phyloP scores from a whole-genome alignment of 805 yeast genomes.

The Candida gorgasii region DNA sequence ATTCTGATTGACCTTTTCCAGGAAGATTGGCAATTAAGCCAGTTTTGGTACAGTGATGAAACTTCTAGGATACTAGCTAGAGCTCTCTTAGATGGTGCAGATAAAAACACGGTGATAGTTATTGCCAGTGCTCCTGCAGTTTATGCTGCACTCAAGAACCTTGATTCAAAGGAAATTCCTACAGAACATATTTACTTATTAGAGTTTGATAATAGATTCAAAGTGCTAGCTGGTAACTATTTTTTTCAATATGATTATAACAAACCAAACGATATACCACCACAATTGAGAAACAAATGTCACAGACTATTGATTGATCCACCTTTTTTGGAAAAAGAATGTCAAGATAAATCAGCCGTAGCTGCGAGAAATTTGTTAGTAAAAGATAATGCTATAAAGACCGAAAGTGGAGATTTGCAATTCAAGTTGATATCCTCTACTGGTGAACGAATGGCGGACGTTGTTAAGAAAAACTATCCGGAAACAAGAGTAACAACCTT shows the following conservation, averaged over 20 bases:
- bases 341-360: conserved; percentile 64
- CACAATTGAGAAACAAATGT: conserved; percentile 56
- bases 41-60: conserved; percentile 81
- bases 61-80: conserved; percentile 71
- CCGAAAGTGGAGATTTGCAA: conserved; percentile 40
- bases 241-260: conserved; percentile 78
- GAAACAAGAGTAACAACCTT: conserved; percentile 65
- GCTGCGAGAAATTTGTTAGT: conserved; percentile 60
- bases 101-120: conserved; percentile 66
- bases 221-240: conserved; percentile 66
- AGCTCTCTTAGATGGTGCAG: conserved; percentile 77
- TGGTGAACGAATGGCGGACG: conserved; percentile 80
- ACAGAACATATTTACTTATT: conserved; percentile 70
- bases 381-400: conserved; percentile 36
- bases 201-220: conserved; percentile 80
- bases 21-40: conserved; percentile 94
- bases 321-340: conserved; percentile 79
- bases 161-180: conserved; percentile 53
- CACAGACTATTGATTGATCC: conserved; percentile 82
- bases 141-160: conserved; percentile 69
- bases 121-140: conserved; percentile 91
- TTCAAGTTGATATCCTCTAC: conserved; percentile 73
- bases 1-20: conserved; percentile 71
- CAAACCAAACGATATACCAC: conserved; percentile 62
- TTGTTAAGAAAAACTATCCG: conserved; percentile 64